These are phyloP conservation scores for Boeremia lycopersici DNA, from an alignment of 2,329 filamentous ascomycete species.

Conservation along the genomic window DNA sequence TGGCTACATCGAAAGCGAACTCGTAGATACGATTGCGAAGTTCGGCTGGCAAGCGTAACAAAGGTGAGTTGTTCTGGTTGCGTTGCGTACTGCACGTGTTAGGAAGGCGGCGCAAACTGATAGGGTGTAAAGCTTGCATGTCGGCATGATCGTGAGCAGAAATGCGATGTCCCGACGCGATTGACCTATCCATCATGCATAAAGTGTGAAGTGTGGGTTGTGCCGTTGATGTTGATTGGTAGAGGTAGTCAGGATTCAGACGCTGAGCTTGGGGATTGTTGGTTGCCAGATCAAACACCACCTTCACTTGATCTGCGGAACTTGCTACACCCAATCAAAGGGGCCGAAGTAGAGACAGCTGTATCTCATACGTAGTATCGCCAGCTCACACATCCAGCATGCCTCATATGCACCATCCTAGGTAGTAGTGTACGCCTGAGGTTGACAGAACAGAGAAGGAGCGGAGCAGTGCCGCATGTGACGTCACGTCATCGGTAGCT, in stretches of 20 bases:
- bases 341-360: too few species aligned
- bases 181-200: background rate
- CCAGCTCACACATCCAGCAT: too few species aligned
- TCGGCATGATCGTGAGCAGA: background rate
- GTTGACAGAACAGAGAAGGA: too few species aligned
- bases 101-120: background rate
- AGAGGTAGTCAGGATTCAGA: background rate
- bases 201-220: background rate
- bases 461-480: too few species aligned
- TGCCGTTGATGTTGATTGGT: background rate
- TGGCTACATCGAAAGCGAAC: background rate
- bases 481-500: too few species aligned
- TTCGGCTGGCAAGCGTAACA: slow-evolving; percentile 15
- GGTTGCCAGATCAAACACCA: too few species aligned
- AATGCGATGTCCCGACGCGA: background rate
- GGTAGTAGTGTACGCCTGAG: too few species aligned
- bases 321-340: too few species aligned
- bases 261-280: background rate
- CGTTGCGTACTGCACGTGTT: background rate
- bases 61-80: background rate
- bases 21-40: slow-evolving; percentile 15
- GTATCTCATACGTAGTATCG: too few species aligned
- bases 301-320: too few species aligned
- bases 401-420: too few species aligned
- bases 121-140: background rate